phyloP scores from a whole-genome alignment of 768 basidiomycete species.

The Rickenella mellea region DNA sequence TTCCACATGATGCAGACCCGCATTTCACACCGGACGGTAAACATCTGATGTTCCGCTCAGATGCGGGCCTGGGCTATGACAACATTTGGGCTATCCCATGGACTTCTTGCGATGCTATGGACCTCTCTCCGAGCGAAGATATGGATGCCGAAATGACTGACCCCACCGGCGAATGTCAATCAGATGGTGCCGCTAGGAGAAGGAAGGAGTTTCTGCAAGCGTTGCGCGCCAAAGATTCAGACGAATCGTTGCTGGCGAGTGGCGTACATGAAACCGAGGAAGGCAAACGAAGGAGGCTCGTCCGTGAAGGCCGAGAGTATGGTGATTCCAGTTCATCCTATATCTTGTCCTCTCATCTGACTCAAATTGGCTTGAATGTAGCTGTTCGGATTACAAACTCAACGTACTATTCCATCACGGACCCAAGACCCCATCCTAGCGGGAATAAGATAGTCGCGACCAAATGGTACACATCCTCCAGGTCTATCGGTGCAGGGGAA shows the following conservation, averaged over 20 bases:
- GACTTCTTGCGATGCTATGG: constrained; percentile 57
- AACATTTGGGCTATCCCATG: constrained; percentile 67
- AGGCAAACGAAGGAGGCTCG: constrained; percentile 37
- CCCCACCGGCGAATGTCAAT: constrained; percentile 11
- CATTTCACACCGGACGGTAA: constrained; percentile 63
- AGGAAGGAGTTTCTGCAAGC: constrained; percentile 24
- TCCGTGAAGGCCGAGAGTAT: constrained; percentile 45
- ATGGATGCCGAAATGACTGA: neutral
- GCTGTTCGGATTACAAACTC: constrained; percentile 57
- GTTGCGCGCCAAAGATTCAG: constrained; percentile 25
- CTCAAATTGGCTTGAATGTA: constrained; percentile 12
- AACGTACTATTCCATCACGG: constrained; percentile 62
- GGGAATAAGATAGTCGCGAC: constrained; percentile 58
- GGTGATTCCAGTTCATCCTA: constrained; percentile 23
- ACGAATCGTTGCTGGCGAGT: constrained; percentile 36
- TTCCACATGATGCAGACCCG: constrained; percentile 65
- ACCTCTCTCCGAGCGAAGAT: constrained; percentile 27
- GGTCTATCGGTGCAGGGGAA: constrained; percentile 64
- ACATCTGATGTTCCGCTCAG: constrained; percentile 58
- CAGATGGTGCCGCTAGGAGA: neutral
- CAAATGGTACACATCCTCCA: constrained; percentile 63
- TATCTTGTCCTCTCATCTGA: neutral
- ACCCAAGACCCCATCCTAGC: constrained; percentile 62
- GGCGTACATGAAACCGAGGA: constrained; percentile 43
- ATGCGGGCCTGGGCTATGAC: constrained; percentile 63